These are phyloP conservation scores for Aspergillus taichungensis DNA, from an alignment of 495 filamentous ascomycete genomes.

Conservation along the genomic window DNA sequence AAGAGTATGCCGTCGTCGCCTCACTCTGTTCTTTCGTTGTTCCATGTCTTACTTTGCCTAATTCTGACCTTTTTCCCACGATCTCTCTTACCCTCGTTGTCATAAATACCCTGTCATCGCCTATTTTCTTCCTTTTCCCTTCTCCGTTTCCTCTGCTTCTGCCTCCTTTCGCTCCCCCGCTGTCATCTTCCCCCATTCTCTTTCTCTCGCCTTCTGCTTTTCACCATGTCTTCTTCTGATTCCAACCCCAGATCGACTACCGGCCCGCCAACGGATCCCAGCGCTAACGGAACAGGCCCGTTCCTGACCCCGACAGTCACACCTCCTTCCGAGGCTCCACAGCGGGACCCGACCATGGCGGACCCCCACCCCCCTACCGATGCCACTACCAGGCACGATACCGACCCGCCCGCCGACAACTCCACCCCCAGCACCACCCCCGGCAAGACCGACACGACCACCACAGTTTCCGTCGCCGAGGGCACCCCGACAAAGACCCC, in stretches of 20 bases:
- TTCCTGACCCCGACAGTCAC: constrained; percentile 7
- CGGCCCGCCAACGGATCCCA: background rate
- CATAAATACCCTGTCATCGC: no score
- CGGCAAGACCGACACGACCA: constrained; percentile 22
- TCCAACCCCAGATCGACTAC: background rate
- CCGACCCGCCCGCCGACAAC: constrained; percentile 19
- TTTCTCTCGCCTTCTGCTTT: constrained; percentile 2
- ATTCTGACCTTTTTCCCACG: background rate
- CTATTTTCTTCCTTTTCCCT: constrained; percentile 1
- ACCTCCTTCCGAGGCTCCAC: constrained; percentile 12
- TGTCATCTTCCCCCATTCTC: background rate
- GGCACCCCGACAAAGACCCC: constrained; percentile 17
- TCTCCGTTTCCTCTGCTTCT: background rate
- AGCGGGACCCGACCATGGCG: constrained; percentile 19
- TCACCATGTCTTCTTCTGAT: constrained; percentile 2
- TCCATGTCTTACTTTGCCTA: no score
- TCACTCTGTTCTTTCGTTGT: no score
- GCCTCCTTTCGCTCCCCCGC: background rate
- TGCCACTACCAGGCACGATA: constrained; percentile 20
- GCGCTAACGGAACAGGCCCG: background rate
- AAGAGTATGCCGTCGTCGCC: no score
- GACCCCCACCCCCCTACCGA: constrained; percentile 14
- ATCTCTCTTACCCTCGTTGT: no score
- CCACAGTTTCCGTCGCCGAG: constrained; percentile 14
- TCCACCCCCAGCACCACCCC: background rate